A percentile compares a stretch with the other conserved stretches of the same genome.
phyloP scores from a whole-genome alignment of 805 yeast species.

The Candida stauntonica region DNA sequence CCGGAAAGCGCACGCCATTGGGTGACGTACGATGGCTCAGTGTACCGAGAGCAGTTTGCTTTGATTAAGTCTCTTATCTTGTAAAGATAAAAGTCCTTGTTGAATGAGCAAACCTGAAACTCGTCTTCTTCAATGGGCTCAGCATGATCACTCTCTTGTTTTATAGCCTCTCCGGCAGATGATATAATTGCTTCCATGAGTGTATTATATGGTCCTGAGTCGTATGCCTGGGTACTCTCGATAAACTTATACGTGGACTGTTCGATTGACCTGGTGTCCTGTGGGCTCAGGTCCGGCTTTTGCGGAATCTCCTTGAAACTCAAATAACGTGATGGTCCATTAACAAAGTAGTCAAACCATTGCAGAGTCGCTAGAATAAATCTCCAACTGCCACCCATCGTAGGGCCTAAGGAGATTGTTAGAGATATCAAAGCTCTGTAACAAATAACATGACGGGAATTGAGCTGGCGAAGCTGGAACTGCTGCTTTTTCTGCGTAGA shows the following conservation, averaged over 20 bases:
- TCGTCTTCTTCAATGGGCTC: slow-evolving; percentile 25
- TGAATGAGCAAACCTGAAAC: slow-evolving; percentile 42
- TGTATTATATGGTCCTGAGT: slow-evolving; percentile 43
- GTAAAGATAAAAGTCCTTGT: slow-evolving; percentile 49
- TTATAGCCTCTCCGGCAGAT: slow-evolving; percentile 33
- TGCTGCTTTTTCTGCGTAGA: slow-evolving; percentile 9
- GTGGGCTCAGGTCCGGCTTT: slow-evolving; percentile 37
- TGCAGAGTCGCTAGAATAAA: slow-evolving; percentile 60
- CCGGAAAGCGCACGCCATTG: slow-evolving; percentile 47
- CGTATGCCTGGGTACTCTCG: slow-evolving; percentile 57
- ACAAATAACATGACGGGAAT: slow-evolving; percentile 68
- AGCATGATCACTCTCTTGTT: slow-evolving; percentile 10
- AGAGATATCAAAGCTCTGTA: slow-evolving; percentile 74
- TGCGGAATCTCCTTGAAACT: slow-evolving; percentile 37
- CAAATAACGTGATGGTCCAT: slow-evolving; percentile 49
- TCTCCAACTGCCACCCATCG: slow-evolving; percentile 64
- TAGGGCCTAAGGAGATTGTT: slow-evolving; percentile 78
- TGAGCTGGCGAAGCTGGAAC: slow-evolving; percentile 42
- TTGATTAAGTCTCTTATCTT: slow-evolving; percentile 49
- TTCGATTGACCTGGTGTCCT: slow-evolving; percentile 50
- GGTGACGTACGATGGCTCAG: slow-evolving; percentile 33
- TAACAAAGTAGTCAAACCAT: slow-evolving; percentile 71
- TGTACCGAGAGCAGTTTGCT: slow-evolving; percentile 48
- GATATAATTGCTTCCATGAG: slow-evolving; percentile 44
- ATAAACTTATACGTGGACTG: slow-evolving; percentile 53